phyloP scores from a whole-genome alignment of 495 filamentous ascomycete genomes.

The Beverwykella pulmonaria region DNA sequence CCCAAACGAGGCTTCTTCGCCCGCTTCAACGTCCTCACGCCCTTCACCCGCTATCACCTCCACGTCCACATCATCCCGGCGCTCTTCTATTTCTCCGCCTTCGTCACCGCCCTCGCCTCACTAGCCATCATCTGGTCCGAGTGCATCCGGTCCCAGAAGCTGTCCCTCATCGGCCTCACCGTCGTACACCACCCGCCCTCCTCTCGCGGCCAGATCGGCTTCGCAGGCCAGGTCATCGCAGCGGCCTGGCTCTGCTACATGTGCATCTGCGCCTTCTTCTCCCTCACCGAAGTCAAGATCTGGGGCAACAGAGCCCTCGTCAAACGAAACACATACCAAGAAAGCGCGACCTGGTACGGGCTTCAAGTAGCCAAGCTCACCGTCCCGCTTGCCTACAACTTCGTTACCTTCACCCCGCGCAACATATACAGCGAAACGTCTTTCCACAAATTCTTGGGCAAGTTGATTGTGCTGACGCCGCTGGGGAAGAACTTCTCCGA shows the following conservation, averaged over 20 bases:
- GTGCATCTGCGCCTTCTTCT: conserved; percentile 80
- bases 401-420: conserved; percentile 80
- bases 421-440: conserved; percentile 68
- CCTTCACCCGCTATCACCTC: conserved; percentile 79
- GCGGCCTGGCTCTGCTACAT: conserved; percentile 93
- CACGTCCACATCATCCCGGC: conserved; percentile 71
- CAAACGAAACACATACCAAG: conserved; percentile 82
- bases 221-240: conserved; percentile 81
- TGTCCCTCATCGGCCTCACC: conserved; percentile 82
- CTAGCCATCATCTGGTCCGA: conserved; percentile 89
- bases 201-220: conserved; percentile 69
- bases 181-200: conserved; percentile 75
- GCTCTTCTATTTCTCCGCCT: conserved; percentile 61
- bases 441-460: conserved; percentile 85
- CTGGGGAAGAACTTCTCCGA: conserved; percentile 83
- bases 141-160: conserved; percentile 73
- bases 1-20: conserved; percentile 50
- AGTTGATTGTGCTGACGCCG: conserved; percentile 79
- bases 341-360: conserved; percentile 93
- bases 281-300: conserved; percentile 84
- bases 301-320: conserved; percentile 94
- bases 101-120: conserved; percentile 71
- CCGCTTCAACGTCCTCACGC: conserved; percentile 68
- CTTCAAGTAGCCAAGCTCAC: conserved; percentile 86
- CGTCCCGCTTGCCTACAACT: conserved; percentile 92